Conservation (phyloP, 1,284 basidiomycete genomes). For the Rhodotorula sp. region DNA sequence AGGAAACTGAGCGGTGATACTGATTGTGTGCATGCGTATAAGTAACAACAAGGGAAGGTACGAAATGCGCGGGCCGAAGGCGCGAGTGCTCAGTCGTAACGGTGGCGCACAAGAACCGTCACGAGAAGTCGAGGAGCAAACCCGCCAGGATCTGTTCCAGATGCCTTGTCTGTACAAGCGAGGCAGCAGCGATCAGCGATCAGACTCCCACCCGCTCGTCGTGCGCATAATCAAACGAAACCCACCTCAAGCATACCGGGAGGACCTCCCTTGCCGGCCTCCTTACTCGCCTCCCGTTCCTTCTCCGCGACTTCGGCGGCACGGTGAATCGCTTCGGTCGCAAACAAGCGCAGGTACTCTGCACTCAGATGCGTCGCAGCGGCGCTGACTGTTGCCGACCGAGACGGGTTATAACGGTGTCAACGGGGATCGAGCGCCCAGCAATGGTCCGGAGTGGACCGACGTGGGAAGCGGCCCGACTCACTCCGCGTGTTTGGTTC, state of each 20-base stretch:
- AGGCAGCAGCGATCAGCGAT: no score
- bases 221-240: no score
- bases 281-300: background rate
- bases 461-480: no score
- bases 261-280: conserved; percentile 1
- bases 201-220: no score
- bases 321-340: conserved; percentile 33
- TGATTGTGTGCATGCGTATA: background rate
- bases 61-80: background rate
- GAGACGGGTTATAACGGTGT: background rate
- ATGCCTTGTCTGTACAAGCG: conserved; percentile 38
- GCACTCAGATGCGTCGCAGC: conserved; percentile 29
- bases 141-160: conserved; percentile 34
- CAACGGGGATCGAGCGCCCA: no score
- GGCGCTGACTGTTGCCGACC: conserved; percentile 16
- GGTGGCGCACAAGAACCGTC: no score
- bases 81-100: background rate
- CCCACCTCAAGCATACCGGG: conserved; percentile 26
- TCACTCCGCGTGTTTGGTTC: conserved; percentile 27
- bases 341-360: conserved; percentile 39
- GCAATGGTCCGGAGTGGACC: no score
- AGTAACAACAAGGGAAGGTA: background rate
- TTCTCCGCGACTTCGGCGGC: conserved; percentile 25
- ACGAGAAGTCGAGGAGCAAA: conserved; percentile 36
- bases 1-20: no score